These are phyloP conservation scores for Microthlaspi erraticum DNA, from an alignment of 345 rosid species.

Conservation along the genomic window DNA sequence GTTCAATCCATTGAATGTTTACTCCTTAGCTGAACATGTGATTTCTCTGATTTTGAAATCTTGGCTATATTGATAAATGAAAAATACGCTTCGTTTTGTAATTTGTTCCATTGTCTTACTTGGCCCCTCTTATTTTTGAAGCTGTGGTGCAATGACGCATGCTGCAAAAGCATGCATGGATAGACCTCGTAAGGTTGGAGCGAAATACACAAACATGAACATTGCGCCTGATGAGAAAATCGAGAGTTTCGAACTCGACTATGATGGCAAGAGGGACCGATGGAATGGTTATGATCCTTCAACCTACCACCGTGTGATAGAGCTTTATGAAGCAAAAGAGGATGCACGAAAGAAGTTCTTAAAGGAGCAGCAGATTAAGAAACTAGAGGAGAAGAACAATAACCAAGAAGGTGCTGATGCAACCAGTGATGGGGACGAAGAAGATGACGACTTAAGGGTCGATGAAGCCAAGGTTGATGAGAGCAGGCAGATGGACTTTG, in stretches of 20 bases:
- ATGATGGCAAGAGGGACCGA: constrained; percentile 88
- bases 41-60: background rate
- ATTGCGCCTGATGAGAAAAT: constrained; percentile 90
- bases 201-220: constrained; percentile 70
- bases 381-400: constrained; percentile 78
- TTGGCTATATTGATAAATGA: constrained; percentile 1
- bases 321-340: constrained; percentile 77
- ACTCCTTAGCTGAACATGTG: background rate
- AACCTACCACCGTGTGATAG: constrained; percentile 70
- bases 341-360: constrained; percentile 72
- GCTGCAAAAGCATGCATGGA: constrained; percentile 74
- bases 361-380: constrained; percentile 83
- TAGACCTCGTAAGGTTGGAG: constrained; percentile 80
- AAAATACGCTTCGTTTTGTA: background rate
- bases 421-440: constrained; percentile 74
- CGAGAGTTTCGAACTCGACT: constrained; percentile 80
- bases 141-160: constrained; percentile 96
- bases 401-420: constrained; percentile 52
- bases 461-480: constrained; percentile 96
- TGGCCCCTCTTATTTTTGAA: constrained; percentile 24
- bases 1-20: background rate
- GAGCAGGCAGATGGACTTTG: constrained; percentile 96
- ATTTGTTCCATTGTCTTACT: constrained; percentile 12
- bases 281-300: constrained; percentile 91
- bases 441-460: constrained; percentile 72